Evolutionary conservation across 2,329 filamentous ascomycete genomes (phyloP).

Genomic region (Tolypocladium guangdongense): DNA sequence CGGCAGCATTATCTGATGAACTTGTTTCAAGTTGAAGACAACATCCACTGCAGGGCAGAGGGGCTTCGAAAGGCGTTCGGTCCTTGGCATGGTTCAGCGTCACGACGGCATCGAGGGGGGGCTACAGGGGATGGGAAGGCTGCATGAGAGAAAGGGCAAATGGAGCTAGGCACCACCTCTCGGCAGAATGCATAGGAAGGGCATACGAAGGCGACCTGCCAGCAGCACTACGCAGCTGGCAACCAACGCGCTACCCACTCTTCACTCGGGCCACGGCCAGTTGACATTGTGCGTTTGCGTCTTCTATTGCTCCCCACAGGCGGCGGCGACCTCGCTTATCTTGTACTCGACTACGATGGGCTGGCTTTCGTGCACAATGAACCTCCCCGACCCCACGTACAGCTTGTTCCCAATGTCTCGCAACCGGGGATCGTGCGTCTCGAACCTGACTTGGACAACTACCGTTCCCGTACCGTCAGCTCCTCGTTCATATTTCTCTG

Average conservation of each 20-base stretch:
- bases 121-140: not conserved
- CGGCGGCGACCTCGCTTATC: slow-evolving; percentile 26
- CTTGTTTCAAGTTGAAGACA: not conserved
- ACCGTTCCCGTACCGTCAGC: not conserved
- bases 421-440: not conserved
- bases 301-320: not conserved
- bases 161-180: not conserved
- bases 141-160: not conserved
- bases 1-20: not conserved
- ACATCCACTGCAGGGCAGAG: not conserved
- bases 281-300: not conserved
- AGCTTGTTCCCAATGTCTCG: slow-evolving; percentile 22
- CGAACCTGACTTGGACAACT: not conserved
- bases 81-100: not conserved
- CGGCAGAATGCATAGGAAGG: not conserved
- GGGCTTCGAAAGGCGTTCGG: not conserved
- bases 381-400: slow-evolving; percentile 30
- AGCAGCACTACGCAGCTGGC: not conserved
- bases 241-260: no score
- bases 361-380: slow-evolving; percentile 23
- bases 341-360: slow-evolving; percentile 29
- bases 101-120: not conserved
- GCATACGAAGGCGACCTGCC: not conserved
- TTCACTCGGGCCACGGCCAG: not conserved
- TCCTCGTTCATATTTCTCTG: not conserved